Conservation (phyloP, 2,329 filamentous ascomycete species). For the Botrytis medusae region DNA sequence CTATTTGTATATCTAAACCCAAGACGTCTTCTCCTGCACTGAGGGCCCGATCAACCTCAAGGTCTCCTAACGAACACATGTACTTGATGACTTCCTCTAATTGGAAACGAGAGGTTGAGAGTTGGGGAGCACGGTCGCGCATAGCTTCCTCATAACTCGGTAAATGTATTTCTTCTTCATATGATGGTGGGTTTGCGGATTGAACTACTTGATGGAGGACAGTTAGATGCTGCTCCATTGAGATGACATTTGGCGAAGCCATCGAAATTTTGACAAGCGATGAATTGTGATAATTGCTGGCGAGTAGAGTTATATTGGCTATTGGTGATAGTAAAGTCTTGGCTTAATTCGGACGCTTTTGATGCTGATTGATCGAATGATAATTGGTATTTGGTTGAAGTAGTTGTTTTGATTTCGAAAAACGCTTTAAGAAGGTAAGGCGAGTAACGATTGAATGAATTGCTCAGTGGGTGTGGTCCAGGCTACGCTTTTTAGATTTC, state of each 20-base stretch:
- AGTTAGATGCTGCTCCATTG: not conserved
- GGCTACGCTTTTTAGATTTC: too few species aligned
- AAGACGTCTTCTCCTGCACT: not conserved
- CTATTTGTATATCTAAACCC: not conserved
- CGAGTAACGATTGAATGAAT: not conserved
- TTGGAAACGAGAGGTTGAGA: not conserved
- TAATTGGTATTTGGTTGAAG: not conserved
- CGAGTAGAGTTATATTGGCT: not conserved
- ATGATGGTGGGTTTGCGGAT: not conserved
- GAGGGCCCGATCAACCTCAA: not conserved
- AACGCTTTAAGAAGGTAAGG: not conserved
- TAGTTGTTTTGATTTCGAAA: not conserved
- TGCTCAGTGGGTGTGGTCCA: too few species aligned
- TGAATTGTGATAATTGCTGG: too few species aligned
- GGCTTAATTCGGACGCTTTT: not conserved
- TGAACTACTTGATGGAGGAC: not conserved
- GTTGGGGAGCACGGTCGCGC: not conserved
- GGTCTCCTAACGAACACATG: not conserved
- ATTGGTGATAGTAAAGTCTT: not conserved
- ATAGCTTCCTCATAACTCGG: not conserved
- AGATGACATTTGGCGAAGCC: fast-evolving
- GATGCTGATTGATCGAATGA: not conserved
- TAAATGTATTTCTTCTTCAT: not conserved
- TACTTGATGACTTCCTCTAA: not conserved
- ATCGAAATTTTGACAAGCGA: not conserved